Conservation (phyloP, 768 basidiomycete genomes). For the Mycena galericulata region DNA sequence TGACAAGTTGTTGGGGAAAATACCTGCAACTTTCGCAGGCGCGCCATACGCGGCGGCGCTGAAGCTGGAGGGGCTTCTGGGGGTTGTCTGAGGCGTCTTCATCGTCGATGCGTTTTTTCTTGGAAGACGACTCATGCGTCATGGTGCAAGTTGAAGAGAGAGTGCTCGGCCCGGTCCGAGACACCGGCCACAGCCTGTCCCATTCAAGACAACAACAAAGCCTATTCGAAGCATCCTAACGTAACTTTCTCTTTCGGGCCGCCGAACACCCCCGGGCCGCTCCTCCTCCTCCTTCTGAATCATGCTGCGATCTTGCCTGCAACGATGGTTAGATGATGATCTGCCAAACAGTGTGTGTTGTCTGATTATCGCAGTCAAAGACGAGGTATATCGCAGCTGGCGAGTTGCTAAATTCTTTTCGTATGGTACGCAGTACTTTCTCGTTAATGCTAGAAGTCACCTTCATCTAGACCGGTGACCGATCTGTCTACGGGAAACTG, state of each 20-base stretch:
- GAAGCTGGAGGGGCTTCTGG: slow-evolving; percentile 80
- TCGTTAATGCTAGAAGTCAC: slow-evolving; percentile 86
- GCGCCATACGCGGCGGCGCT: slow-evolving; percentile 86
- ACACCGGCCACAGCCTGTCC: background rate
- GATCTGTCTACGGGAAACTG: no score
- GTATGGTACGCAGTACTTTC: slow-evolving; percentile 90
- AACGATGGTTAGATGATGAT: no score
- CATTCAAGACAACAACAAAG: slow-evolving; percentile 20
- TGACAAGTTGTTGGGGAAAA: slow-evolving; percentile 38
- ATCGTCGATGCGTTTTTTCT: slow-evolving; percentile 82
- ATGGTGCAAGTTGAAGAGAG: slow-evolving; percentile 2
- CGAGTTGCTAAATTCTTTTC: slow-evolving; percentile 83
- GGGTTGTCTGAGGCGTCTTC: slow-evolving; percentile 66
- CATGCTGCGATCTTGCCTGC: slow-evolving; percentile 45
- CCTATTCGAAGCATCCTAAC: slow-evolving; percentile 27
- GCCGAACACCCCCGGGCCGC: slow-evolving; percentile 51
- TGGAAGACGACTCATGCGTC: slow-evolving; percentile 39
- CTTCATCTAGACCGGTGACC: no score
- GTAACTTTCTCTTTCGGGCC: slow-evolving; percentile 19
- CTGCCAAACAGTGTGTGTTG: no score
- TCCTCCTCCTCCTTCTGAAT: slow-evolving; percentile 51
- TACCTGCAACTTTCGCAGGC: slow-evolving; percentile 92
- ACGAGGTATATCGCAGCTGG: no score
- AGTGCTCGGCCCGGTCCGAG: slow-evolving; percentile 21
- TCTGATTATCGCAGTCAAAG: no score